Evolutionary conservation across 2,329 filamentous ascomycete species (phyloP), one percentile per base, ranked within the genome.

Genomic region (Penicillium sp.): DNA sequence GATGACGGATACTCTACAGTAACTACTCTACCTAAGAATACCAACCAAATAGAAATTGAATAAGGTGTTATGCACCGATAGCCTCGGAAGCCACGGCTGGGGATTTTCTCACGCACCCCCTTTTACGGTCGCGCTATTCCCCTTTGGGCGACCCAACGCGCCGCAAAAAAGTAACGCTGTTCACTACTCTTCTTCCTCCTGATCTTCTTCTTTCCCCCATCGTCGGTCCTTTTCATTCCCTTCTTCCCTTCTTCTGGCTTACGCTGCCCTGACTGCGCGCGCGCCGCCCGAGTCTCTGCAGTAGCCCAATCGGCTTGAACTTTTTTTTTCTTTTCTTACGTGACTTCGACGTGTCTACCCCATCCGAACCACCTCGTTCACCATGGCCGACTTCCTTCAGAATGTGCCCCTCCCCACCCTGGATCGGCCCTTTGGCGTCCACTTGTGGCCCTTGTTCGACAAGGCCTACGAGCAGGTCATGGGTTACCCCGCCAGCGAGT

Each of bases 361-460:
- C 38, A 48, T 46, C 43, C 43, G 50, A 46, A 38, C 50, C 50
- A 46, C 54, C 36, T 35, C 41, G 40, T 46, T 53, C 66, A 72
- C 54, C 65, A 81, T 81, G 78, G 75, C 74, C 48, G 69, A 76
- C 81, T 59, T 79, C 74, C 74, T 73, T 18, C 63, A 75, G 65
- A 58, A 75, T 71, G 57, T 76, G 70, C 81, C 89, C 70, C 71
- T 85, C 62, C 92, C 92, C 50, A 90, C 90, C 56, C 81, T 97
- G 74, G 92, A 96, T 72, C 85, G 89, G 60, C 92, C 92, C 30
- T 97, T 97, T 68, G 94, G 92, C 72, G 79, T 97, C 63, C 81
- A 89, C 58, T 77, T 96, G 74, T 97, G 94, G 94, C 90, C 92
- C 64, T 85, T 95, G 75, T 97, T 97, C 82, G 88, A 87, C 77